Conservation (phyloP, 371 early-diverging fungal species). For the Sporodiniella umbellata region DNA sequence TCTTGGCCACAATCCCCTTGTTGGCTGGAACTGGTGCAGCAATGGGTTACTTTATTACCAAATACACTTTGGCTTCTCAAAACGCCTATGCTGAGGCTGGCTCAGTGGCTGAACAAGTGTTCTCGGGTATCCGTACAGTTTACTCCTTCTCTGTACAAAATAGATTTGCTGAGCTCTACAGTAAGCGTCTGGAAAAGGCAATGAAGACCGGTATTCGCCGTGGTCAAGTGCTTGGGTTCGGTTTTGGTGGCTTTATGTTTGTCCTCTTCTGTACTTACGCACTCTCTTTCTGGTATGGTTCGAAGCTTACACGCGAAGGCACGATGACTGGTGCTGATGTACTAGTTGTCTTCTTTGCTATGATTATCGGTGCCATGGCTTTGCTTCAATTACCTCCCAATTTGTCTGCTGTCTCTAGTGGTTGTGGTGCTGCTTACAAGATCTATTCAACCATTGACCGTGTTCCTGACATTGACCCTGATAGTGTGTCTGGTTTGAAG, state of each 20-base stretch:
- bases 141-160: constrained; percentile 79
- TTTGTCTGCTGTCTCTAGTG: constrained; percentile 57
- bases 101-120: constrained; percentile 60
- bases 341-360: constrained; percentile 68
- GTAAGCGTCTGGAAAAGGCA: constrained; percentile 50
- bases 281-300: constrained; percentile 81
- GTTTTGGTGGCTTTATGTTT: constrained; percentile 64
- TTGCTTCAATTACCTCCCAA: constrained; percentile 55
- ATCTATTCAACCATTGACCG: constrained; percentile 82
- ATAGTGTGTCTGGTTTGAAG: constrained; percentile 48
- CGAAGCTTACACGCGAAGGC: constrained; percentile 47
- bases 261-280: constrained; percentile 65
- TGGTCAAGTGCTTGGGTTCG: constrained; percentile 48
- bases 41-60: constrained; percentile 71
- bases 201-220: constrained; percentile 53
- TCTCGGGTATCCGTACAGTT: constrained; percentile 86
- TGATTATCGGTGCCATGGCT: constrained; percentile 61
- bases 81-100: constrained; percentile 47
- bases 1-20: constrained; percentile 69
- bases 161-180: constrained; percentile 65
- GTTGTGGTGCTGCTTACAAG: constrained; percentile 62
- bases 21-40: constrained; percentile 48
- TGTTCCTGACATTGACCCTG: constrained; percentile 61
- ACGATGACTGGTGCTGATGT: constrained; percentile 49
- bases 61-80: constrained; percentile 36